phyloP scores from a whole-genome alignment of 805 yeast species.

The Teunomyces aglyptinius region DNA sequence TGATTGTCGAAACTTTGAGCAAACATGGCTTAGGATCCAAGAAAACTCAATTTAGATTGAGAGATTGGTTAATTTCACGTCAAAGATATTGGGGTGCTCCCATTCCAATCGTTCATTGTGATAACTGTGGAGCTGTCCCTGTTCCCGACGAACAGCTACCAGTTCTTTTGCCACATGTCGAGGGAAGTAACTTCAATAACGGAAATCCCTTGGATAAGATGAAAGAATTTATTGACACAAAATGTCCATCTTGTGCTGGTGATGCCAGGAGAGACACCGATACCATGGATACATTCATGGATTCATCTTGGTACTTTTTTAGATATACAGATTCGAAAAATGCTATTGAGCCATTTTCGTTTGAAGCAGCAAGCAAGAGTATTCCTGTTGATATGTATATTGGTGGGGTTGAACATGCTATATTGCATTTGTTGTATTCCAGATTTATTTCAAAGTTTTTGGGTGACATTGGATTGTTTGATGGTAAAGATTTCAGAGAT shows the following conservation, averaged over 20 bases:
- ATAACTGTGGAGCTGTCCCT: slow-evolving; percentile 82
- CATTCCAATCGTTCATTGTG: slow-evolving; percentile 90
- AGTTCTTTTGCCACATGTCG: slow-evolving; percentile 67
- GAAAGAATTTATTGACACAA: slow-evolving; percentile 65
- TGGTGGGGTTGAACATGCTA: slow-evolving; percentile 98
- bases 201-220: slow-evolving; percentile 63
- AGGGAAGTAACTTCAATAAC: slow-evolving; percentile 54
- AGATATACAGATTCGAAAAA: slow-evolving; percentile 79
- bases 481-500: slow-evolving; percentile 52
- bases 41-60: slow-evolving; percentile 57
- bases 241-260: slow-evolving; percentile 79
- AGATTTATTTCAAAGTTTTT: slow-evolving; percentile 84
- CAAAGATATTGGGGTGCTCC: slow-evolving; percentile 99
- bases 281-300: slow-evolving; percentile 98
- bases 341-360: slow-evolving; percentile 49
- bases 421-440: slow-evolving; percentile 82
- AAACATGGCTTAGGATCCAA: slow-evolving; percentile 40
- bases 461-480: slow-evolving; percentile 65
- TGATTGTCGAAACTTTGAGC: slow-evolving; percentile 45
- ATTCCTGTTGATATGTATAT: slow-evolving; percentile 89
- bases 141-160: slow-evolving; percentile 90
- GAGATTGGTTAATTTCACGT: slow-evolving; percentile 94
- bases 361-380: slow-evolving; percentile 44
- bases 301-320: slow-evolving; percentile 94
- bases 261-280: slow-evolving; percentile 87